phyloP scores from a whole-genome alignment of 306 rosid species.

The Cicer yamashitae region DNA sequence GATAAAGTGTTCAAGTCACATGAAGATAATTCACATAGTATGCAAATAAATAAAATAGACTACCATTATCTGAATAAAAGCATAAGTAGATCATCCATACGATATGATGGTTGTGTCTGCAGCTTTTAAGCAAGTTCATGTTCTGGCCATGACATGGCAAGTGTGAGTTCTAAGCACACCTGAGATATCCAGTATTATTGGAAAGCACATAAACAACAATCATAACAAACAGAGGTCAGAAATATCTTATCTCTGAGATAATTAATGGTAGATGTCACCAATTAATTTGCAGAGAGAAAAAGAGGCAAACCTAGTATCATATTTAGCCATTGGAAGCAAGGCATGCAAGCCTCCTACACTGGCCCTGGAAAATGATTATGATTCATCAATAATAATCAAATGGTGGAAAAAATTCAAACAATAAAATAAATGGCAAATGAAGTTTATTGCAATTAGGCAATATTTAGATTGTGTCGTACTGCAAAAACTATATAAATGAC shows the following conservation, averaged over 20 bases:
- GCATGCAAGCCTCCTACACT: conserved; percentile 57
- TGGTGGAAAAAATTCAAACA: conserved; percentile 14
- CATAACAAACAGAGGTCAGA: conserved; percentile 43
- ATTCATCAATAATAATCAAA: conserved; percentile 50
- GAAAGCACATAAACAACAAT: conserved; percentile 24
- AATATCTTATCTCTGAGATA: conserved; percentile 41
- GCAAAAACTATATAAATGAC: conserved; percentile 1
- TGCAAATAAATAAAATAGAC: conserved; percentile 35
- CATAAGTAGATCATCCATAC: conserved; percentile 41
- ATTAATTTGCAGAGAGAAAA: conserved; percentile 50
- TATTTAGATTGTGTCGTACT: not conserved
- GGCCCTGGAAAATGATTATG: conserved; percentile 62
- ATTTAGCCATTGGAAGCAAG: conserved; percentile 63
- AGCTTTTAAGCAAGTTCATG: conserved; percentile 38
- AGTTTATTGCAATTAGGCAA: conserved; percentile 33
- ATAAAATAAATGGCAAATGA: conserved; percentile 23
- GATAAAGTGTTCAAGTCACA: conserved; percentile 31
- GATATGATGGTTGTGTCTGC: conserved; percentile 29
- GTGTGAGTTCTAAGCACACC: conserved; percentile 46
- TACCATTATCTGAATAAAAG: conserved; percentile 24
- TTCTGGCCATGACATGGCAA: conserved; percentile 38
- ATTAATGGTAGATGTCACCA: conserved; percentile 50
- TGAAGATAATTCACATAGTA: conserved; percentile 23
- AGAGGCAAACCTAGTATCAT: conserved; percentile 55
- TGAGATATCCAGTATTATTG: conserved; percentile 41